These are phyloP conservation scores for Perkinsus olseni DNA, from an alignment of 169 alveolate genomes.

Conservation along the genomic window DNA sequence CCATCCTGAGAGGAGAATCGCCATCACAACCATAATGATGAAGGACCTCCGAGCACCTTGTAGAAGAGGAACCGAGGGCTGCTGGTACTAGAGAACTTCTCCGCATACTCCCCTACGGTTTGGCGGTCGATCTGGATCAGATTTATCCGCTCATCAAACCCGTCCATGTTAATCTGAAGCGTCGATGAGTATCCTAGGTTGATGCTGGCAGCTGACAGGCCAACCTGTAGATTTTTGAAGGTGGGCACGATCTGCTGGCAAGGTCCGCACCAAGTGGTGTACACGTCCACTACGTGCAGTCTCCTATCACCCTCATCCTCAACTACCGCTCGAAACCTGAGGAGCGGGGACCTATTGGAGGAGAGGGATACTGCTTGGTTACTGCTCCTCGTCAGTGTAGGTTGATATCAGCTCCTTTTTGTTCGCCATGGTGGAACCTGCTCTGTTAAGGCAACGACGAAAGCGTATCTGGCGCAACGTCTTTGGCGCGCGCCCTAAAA, in stretches of 20 bases:
- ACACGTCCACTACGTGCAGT: not conserved
- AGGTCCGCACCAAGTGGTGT: not conserved
- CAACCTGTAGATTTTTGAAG: not conserved
- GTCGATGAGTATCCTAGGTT: not conserved
- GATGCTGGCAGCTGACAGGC: too few species aligned
- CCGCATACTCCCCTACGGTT: not conserved
- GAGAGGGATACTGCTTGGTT: not conserved
- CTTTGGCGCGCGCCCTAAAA: not conserved
- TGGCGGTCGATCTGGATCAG: not conserved
- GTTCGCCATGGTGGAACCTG: not conserved
- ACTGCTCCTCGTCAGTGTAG: not conserved
- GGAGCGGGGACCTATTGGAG: not conserved
- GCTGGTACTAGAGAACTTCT: not conserved
- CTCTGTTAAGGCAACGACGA: not conserved
- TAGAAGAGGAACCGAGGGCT: not conserved
- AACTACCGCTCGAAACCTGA: not conserved
- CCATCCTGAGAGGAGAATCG: not conserved
- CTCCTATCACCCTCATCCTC: not conserved
- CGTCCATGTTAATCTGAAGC: not conserved
- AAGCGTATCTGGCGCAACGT: not conserved
- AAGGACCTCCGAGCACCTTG: not conserved
- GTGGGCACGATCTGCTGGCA: not conserved
- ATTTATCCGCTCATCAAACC: not conserved
- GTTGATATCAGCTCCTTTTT: not conserved
- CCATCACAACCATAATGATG: not conserved